Conservation (phyloP, 1,139 yeast genomes). For the Starmera stellimalicola region DNA sequence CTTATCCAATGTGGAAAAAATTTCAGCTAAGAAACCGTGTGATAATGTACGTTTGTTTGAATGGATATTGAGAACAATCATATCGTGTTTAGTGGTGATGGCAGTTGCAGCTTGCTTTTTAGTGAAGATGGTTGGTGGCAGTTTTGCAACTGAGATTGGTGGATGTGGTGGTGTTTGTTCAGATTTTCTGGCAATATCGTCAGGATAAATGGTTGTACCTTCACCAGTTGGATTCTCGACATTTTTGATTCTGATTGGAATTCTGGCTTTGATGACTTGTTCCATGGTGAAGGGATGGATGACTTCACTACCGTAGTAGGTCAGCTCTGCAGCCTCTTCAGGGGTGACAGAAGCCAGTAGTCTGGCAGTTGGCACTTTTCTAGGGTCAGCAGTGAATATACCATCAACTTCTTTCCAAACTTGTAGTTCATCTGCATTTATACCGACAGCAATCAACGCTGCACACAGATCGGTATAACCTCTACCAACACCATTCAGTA, state of each 20-base stretch:
- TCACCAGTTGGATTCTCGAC: conserved; percentile 86
- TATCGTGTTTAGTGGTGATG: conserved; percentile 88
- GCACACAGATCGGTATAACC: conserved; percentile 98
- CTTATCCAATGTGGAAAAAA: conserved; percentile 78
- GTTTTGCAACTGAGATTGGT: conserved; percentile 58
- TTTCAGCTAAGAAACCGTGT: conserved; percentile 90
- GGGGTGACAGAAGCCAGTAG: conserved; percentile 85
- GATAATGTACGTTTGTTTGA: conserved; percentile 88
- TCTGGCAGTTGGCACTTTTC: conserved; percentile 88
- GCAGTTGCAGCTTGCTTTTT: conserved; percentile 87
- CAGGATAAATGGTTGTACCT: conserved; percentile 93
- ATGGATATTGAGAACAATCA: conserved; percentile 85
- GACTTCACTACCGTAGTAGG: conserved; percentile 95
- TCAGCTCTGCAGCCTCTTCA: conserved; percentile 96
- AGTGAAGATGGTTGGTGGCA: conserved; percentile 34
- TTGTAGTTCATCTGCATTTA: conserved; percentile 86
- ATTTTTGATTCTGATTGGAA: conserved; percentile 92
- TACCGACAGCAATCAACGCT: conserved; percentile 89
- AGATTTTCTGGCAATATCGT: conserved; percentile 74
- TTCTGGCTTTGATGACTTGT: conserved; percentile 91
- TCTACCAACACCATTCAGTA: conserved; percentile 86
- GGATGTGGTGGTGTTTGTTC: conserved; percentile 93
- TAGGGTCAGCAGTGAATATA: conserved; percentile 95
- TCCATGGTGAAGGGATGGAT: conserved; percentile 99
- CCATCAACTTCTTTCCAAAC: conserved; percentile 99